Evolutionary conservation across 2,329 filamentous ascomycete genomes (phyloP), one percentile per base, ranked within the genome.

Genomic region (Alternaria arbusti): DNA sequence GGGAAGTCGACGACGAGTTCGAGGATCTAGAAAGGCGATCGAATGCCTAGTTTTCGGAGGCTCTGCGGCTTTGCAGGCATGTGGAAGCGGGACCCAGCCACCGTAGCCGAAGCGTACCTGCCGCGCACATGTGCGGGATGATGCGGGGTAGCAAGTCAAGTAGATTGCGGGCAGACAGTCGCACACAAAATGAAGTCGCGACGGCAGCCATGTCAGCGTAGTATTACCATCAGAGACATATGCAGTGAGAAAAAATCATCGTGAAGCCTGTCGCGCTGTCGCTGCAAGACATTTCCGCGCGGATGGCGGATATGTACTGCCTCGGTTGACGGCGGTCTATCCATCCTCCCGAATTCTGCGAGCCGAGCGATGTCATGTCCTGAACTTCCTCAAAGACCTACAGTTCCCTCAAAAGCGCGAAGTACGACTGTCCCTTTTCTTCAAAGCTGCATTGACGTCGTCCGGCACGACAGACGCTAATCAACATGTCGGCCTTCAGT

Each of bases 401-500:
- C 67, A 60, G 46, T 61, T 56, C 63, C 63, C 52, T 62, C 63
- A 59, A 65, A 70, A 68, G 63, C 72, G 69, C 70, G 70, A 74
- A 79, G 76, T 78, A 74, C 75, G 76, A 72, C 71, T 69, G 57
- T 73, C 74, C 72, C 70, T 72, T 64, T 67, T 68, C 57, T 70
- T 58, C 66, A 68, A 47, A 75, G 73, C 76, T 76, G 63, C 67
- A 70, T 73, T 75, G 70, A 73, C 66, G 69, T 73, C 66, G 70
- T 72, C 70, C 64, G 65, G 70, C 66, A 70, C 75, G 70, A 62
- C 70, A 72, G 67, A 75, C 75, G 78, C 78, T 77, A 79, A 80
- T 78, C 69, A 70, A 74, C 66, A 80, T 80, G 79, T 80, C 79
- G 73, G 73, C 78, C 74, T 77, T 80, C 77, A 80, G 78, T 78